A percentile compares a stretch with the other conserved stretches of the same genome.
Conservation (phyloP, 2,329 filamentous ascomycete species). For the Hortaea sp. region DNA sequence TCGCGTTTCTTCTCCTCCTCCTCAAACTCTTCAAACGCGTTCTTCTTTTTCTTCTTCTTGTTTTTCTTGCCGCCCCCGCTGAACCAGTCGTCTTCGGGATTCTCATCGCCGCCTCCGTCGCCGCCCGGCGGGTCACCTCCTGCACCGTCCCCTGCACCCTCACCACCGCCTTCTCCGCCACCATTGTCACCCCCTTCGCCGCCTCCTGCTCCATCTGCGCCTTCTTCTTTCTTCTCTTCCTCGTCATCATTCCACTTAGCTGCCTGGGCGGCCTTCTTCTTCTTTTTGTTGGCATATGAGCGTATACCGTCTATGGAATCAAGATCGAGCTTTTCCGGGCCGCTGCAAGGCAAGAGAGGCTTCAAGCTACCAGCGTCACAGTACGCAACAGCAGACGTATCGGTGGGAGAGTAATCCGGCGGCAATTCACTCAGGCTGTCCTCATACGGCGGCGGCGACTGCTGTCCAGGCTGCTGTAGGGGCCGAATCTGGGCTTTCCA, state of each 20-base stretch:
- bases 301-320: conserved; percentile 41
- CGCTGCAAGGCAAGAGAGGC: neutral
- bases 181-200: conserved; percentile 24
- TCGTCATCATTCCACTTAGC: conserved; percentile 37
- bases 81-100: conserved; percentile 25
- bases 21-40: conserved; percentile 21
- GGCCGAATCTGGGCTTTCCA: conserved; percentile 8
- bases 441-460: conserved; percentile 35
- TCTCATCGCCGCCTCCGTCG: conserved; percentile 21
- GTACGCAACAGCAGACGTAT: conserved; percentile 19
- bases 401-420: conserved; percentile 35
- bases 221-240: conserved; percentile 35
- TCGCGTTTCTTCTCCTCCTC: conserved; percentile 30
- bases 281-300: conserved; percentile 45
- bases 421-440: conserved; percentile 34
- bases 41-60: conserved; percentile 34
- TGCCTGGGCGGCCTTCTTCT: conserved; percentile 31
- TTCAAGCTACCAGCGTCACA: neutral
- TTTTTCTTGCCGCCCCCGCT: conserved; percentile 25
- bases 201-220: conserved; percentile 26
- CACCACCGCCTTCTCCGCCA: conserved; percentile 14
- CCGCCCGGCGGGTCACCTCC: conserved; percentile 20
- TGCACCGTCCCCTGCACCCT: conserved; percentile 1
- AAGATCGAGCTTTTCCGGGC: conserved; percentile 45
- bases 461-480: conserved; percentile 13